Conservation (phyloP, 495 filamentous ascomycete species). For the Penicillium riverlandense region DNA sequence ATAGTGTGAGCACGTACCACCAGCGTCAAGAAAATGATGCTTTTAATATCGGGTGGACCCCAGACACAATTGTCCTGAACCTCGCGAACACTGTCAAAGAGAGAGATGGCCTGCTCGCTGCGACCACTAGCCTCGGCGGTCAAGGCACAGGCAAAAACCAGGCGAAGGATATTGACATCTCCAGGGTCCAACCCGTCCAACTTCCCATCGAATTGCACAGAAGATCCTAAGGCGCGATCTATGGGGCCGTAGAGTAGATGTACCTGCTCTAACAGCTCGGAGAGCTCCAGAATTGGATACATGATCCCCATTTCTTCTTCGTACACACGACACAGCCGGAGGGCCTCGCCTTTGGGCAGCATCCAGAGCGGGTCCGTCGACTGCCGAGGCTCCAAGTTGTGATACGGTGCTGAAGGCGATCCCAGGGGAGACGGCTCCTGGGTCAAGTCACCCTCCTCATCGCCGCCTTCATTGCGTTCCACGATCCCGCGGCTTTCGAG, state of each 20-base stretch:
- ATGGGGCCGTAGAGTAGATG: conserved; percentile 51
- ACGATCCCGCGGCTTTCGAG: conserved; percentile 76
- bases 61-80: conserved; percentile 60
- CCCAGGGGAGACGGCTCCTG: conserved; percentile 41
- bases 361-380: conserved; percentile 66
- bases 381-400: conserved; percentile 22
- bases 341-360: conserved; percentile 64
- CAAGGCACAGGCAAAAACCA: conserved; percentile 68
- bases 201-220: neutral
- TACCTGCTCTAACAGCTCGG: conserved; percentile 54
- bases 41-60: conserved; percentile 55
- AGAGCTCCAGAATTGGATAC: conserved; percentile 72
- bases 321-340: conserved; percentile 67
- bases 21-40: conserved; percentile 61
- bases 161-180: conserved; percentile 62
- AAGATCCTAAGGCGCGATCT: conserved; percentile 22
- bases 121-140: conserved; percentile 67
- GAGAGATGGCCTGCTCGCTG: conserved; percentile 57
- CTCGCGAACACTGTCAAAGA: conserved; percentile 66
- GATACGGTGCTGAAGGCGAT: conserved; percentile 43
- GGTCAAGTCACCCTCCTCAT: conserved; percentile 37
- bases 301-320: conserved; percentile 83
- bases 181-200: conserved; percentile 39
- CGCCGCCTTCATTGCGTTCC: conserved; percentile 35
- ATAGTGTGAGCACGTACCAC: conserved; percentile 38